phyloP scores from a whole-genome alignment of 257 asterid species.

The Asclepias syriaca region DNA sequence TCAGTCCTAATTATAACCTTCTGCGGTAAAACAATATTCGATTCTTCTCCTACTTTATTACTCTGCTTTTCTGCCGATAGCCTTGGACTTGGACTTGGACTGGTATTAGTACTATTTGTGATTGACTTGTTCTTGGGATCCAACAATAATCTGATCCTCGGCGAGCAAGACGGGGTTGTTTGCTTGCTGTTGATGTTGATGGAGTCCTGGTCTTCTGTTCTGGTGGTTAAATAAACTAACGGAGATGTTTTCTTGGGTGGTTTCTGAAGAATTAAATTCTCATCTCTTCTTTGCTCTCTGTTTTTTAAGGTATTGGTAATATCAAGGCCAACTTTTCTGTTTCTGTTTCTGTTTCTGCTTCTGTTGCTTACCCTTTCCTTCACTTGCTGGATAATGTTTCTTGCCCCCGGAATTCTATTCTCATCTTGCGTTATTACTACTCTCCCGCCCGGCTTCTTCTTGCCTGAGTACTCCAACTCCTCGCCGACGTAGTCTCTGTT shows the following conservation, averaged over 20 bases:
- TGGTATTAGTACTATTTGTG: conserved; percentile 9
- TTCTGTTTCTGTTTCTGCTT: conserved; percentile 27
- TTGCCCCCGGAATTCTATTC: conserved; percentile 45
- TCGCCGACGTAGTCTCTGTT: conserved; percentile 43
- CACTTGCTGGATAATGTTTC: conserved; percentile 58
- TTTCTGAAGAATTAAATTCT: conserved; percentile 43
- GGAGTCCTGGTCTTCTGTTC: conserved; percentile 16
- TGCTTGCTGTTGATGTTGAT: conserved; percentile 19
- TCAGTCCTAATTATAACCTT: no score
- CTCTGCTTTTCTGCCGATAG: conserved; percentile 1
- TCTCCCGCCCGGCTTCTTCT: conserved; percentile 21
- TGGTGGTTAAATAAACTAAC: conserved; percentile 4
- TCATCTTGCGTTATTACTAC: conserved; percentile 21
- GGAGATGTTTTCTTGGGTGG: conserved; percentile 28
- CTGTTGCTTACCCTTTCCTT: conserved; percentile 33
- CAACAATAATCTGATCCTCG: conserved; percentile 31
- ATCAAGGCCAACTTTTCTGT: conserved; percentile 55
- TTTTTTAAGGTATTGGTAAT: conserved; percentile 43
- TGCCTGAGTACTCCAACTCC: conserved; percentile 21
- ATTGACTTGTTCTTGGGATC: conserved; percentile 31
- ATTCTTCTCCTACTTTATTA: neutral
- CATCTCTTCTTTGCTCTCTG: conserved; percentile 19
- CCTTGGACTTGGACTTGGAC: conserved; percentile 18
- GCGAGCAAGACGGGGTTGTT: conserved; percentile 39
- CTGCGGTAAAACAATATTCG: neutral